Evolutionary conservation across 225 moss, liverwort and hornwort species (phyloP).

Genomic region (Straminergon stramineum): DNA sequence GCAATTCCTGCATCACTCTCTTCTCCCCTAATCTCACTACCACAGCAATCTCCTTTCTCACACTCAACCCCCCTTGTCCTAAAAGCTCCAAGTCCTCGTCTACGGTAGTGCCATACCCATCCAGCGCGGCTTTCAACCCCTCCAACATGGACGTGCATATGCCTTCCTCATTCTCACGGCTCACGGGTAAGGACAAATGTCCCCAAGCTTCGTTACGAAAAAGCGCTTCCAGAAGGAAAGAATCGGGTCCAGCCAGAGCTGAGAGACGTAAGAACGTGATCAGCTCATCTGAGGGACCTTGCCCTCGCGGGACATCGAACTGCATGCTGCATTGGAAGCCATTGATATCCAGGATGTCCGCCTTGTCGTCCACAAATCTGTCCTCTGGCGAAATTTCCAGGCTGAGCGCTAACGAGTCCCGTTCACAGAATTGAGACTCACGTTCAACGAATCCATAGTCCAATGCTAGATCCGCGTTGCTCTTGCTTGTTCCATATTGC

Average conservation of each 20-base stretch:
- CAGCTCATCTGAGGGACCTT: constrained; percentile 83
- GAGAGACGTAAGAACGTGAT: constrained; percentile 85
- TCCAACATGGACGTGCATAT: constrained; percentile 79
- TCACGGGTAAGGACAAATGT: constrained; percentile 74
- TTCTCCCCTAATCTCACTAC: constrained; percentile 90
- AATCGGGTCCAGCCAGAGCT: constrained; percentile 70
- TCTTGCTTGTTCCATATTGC: constrained; percentile 78
- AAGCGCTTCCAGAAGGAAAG: constrained; percentile 90
- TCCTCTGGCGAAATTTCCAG: constrained; percentile 79
- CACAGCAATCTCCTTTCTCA: constrained; percentile 55
- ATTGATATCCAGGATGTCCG: constrained; percentile 72
- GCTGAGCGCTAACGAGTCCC: constrained; percentile 68
- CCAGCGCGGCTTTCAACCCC: constrained; percentile 67
- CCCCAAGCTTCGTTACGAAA: constrained; percentile 80
- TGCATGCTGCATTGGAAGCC: constrained; percentile 51
- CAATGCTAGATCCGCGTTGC: constrained; percentile 78
- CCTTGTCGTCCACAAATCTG: constrained; percentile 79
- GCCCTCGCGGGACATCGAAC: constrained; percentile 58
- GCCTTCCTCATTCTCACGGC: constrained; percentile 83
- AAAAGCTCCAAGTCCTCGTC: constrained; percentile 73
- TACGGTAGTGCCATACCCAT: constrained; percentile 47
- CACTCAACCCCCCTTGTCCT: constrained; percentile 27
- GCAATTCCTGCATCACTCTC: constrained; percentile 83
- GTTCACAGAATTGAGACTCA: constrained; percentile 25
- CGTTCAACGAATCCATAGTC: constrained; percentile 89